Conservation (phyloP, 192 early-diverging fungal species). For the Coemansia asiatica region DNA sequence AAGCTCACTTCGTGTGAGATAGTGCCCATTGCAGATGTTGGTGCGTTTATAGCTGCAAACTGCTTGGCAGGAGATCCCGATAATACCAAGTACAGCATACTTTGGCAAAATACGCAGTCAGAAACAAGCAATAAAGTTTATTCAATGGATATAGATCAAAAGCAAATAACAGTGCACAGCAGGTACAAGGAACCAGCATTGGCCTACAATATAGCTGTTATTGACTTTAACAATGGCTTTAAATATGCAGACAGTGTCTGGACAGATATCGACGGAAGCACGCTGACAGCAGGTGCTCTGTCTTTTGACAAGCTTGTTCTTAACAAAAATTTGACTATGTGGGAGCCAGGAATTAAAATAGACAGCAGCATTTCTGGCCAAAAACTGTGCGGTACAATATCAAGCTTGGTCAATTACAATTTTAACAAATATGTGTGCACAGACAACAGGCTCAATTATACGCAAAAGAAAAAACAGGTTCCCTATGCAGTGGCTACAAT, state of each 20-base stretch:
- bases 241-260: no score
- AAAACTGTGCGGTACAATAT: no score
- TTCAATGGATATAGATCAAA: neutral
- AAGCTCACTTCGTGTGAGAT: constrained; percentile 1
- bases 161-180: neutral
- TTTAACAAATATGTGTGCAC: neutral
- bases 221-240: no score
- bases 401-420: neutral
- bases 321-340: no score
- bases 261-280: no score
- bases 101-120: no score
- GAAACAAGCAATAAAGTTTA: neutral
- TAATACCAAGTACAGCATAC: neutral
- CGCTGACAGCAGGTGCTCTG: neutral
- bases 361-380: no score
- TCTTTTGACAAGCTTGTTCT: neutral
- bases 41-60: neutral
- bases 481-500: neutral
- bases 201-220: neutral
- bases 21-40: neutral
- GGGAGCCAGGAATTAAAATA: no score
- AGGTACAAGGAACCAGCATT: neutral
- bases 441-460: neutral
- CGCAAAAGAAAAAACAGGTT: neutral
- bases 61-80: neutral